Percentiles rank a stretch among this genome's conserved stretches.
Evolutionary conservation across 2,329 filamentous ascomycete species (phyloP).

Genomic region (Eutypa lata): DNA sequence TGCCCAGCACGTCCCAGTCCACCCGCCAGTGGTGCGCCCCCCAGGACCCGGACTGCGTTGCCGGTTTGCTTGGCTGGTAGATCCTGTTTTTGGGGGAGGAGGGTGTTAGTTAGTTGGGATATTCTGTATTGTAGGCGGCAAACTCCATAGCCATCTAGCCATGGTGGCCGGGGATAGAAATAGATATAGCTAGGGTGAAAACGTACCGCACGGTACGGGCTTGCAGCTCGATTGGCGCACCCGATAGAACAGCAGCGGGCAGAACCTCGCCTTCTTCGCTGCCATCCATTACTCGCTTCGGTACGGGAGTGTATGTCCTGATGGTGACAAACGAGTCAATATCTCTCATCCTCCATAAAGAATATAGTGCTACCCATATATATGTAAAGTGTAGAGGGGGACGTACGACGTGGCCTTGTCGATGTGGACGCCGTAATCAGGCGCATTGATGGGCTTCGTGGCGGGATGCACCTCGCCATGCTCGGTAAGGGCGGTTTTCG

Average conservation of each 20-base stretch:
- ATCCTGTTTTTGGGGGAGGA: slow-evolving; percentile 57
- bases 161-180: too few species aligned
- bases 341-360: slow-evolving; percentile 1
- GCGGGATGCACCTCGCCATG: slow-evolving; percentile 30
- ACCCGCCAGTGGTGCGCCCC: slow-evolving; percentile 85
- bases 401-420: slow-evolving; percentile 91
- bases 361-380: neutral
- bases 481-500: slow-evolving; percentile 38
- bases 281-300: slow-evolving; percentile 85
- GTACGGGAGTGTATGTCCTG: slow-evolving; percentile 87
- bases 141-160: too few species aligned
- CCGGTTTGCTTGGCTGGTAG: slow-evolving; percentile 87
- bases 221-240: slow-evolving; percentile 90
- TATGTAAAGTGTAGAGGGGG: neutral
- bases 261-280: slow-evolving; percentile 74
- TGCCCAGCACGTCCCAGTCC: slow-evolving; percentile 94
- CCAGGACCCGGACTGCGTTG: slow-evolving; percentile 92
- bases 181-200: too few species aligned
- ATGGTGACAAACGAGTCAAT: slow-evolving; percentile 6
- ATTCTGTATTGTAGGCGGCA: too few species aligned
- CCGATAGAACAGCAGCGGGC: slow-evolving; percentile 83
- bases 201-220: slow-evolving; percentile 86
- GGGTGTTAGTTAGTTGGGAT: neutral
- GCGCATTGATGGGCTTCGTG: slow-evolving; percentile 57
- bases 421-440: slow-evolving; percentile 75